Evolutionary conservation across 352 stramenopile genomes (phyloP).

Genomic region (Phytopythium kandeliae): DNA sequence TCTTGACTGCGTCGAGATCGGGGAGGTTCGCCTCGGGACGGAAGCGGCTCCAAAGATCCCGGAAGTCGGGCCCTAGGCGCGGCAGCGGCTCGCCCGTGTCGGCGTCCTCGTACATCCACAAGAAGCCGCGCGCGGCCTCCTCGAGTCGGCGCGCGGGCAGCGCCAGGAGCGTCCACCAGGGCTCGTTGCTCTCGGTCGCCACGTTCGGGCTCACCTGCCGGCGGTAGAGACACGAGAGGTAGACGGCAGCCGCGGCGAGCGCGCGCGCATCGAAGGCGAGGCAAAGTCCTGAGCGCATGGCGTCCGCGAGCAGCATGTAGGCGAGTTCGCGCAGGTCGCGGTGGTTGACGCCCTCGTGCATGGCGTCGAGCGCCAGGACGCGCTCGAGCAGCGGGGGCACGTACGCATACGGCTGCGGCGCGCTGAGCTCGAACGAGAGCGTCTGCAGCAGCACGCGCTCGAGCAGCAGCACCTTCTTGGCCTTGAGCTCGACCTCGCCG

Average conservation of each 20-base stretch:
- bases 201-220: constrained; percentile 48
- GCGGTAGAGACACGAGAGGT: constrained; percentile 64
- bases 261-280: constrained; percentile 47
- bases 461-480: constrained; percentile 56
- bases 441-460: constrained; percentile 73
- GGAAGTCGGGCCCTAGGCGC: constrained; percentile 39
- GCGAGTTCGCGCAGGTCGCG: constrained; percentile 38
- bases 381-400: constrained; percentile 44
- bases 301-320: constrained; percentile 55
- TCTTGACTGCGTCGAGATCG: constrained; percentile 55
- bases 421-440: constrained; percentile 64
- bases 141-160: constrained; percentile 45
- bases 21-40: constrained; percentile 49
- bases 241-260: constrained; percentile 59
- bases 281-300: constrained; percentile 44
- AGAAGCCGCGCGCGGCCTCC: constrained; percentile 45
- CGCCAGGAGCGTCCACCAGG: constrained; percentile 64
- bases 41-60: constrained; percentile 45
- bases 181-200: constrained; percentile 50
- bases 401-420: constrained; percentile 63
- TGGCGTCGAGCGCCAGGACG: constrained; percentile 50
- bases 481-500: constrained; percentile 56
- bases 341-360: constrained; percentile 44
- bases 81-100: constrained; percentile 15
- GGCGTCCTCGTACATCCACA: constrained; percentile 68